Evolutionary conservation across 1,284 basidiomycete genomes (phyloP), one percentile per base, ranked within the genome.

Genomic region (Hymenochaete sp.): DNA sequence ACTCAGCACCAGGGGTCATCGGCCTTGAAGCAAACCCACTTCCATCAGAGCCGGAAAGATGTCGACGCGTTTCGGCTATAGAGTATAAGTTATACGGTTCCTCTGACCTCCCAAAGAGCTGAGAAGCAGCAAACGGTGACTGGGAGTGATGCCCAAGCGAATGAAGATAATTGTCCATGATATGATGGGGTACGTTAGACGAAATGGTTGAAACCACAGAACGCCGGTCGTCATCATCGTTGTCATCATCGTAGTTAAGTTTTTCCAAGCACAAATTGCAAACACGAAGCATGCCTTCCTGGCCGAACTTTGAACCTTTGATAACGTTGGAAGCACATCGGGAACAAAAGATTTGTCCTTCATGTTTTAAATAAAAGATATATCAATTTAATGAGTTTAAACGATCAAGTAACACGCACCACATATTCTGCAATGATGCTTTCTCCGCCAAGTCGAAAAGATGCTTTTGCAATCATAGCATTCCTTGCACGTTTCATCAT

Each of bases 241-340:
- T 37, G 38, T 86, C 81, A 39, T 85, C 81, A 4, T 71, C 70
- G 16, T 86, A 87, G 45, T 85, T 82, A 47, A 96, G 77, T 63
- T 93, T 93, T 56, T 89, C 85, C 21, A 96, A 70, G 62, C 96
- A 98, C 16, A 96, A 72, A 58, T 97, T 96, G 67, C 93, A 98
- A 9, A 93, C 86, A 48, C 95, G 79, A 46, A 98, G 75, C 75
- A 87, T 87, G 24, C 91, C 92, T 45, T 93, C 82, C 50, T 92
- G 86, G 4, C 92, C 92, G 59, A 96, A 98, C 1, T 92, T 80
- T n/a, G 81, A 75, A 5, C 91, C 93, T 52, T 93, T 91, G 62
- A 98, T 92, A 56, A 98, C 88, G 57, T 97, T 95, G n/a, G 92
- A 93, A 2, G 95, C 93, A 61, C 95, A 91, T 4, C 90, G 77